Evolutionary conservation across 345 rosid species (phyloP), one percentile per base, ranked within the genome.

Genomic region (Populus pruinosa): DNA sequence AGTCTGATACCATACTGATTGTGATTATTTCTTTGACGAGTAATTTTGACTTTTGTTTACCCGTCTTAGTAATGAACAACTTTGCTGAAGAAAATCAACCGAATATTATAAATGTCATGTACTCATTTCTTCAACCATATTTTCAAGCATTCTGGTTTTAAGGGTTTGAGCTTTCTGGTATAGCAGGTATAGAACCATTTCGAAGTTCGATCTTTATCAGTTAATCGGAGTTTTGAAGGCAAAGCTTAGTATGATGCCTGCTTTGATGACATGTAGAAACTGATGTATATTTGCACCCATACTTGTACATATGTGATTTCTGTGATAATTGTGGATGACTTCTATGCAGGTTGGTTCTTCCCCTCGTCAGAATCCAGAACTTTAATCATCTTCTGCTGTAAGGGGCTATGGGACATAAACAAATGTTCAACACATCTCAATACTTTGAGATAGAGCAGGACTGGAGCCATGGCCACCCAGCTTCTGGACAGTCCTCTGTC

Each of bases 371-470:
- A 67, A 62, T 76, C 47, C 36, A 41, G 41, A 73, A n/a, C 27
- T 36, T 50, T 25, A 70, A n/a, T 73, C 21, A 65, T 67, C 33
- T 43, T 64, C 12, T 69, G 29, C 14, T 69, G 25, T 27, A 18
- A 73, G 74, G 17, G 53, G 70, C 47, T 56, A 82, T 79, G 82
- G 85, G 38, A 62, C 85, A 56, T 72, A 69, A 76, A 62, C 69
- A 18, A 23, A 69, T 47, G 8, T 59, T 73, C 71, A 72, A 69
- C 35, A 18, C 39, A 61, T 27, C 70, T 5, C 80, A 79, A 53
- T 66, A 31, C 23, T 73, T 76, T 18, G 73, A 76, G 64, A 50
- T 29, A n/a, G 80, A 70, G 36, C 80, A 73, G 31, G 36, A 69
- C 56, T 78, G 72, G 68, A 56, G 67, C 49, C 78, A 16, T 16